phyloP scores from a whole-genome alignment of 768 basidiomycete species.

The Russula ochroleuca region DNA sequence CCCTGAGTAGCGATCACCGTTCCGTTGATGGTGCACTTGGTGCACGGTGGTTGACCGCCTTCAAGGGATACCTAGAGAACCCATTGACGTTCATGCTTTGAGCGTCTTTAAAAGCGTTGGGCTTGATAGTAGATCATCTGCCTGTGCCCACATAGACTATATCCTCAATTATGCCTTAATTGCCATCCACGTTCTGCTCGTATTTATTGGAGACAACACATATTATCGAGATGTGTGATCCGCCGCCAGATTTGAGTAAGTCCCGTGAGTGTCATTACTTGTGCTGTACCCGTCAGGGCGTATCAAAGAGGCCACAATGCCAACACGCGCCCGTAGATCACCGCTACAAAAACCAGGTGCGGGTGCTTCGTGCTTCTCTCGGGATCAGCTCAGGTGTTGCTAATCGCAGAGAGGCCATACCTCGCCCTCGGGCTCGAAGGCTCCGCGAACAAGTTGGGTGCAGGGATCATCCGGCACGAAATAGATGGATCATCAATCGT shows the following conservation, averaged over 20 bases:
- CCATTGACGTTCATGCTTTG: constrained; percentile 95
- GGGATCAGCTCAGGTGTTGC: background rate
- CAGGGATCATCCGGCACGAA: constrained; percentile 83
- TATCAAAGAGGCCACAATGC: constrained; percentile 11
- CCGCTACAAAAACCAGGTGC: constrained; percentile 25
- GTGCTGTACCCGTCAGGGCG: too few relatives aligned
- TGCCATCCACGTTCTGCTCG: constrained; percentile 8
- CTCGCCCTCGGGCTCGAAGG: constrained; percentile 97
- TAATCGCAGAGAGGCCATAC: constrained; percentile 54
- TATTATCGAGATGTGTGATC: background rate
- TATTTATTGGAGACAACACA: background rate
- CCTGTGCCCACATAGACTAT: constrained; percentile 21
- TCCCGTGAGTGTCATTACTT: background rate
- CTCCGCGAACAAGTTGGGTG: constrained; percentile 96
- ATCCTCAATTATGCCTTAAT: constrained; percentile 26
- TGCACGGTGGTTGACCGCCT: constrained; percentile 86
- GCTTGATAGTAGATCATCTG: constrained; percentile 10
- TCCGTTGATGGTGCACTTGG: constrained; percentile 95
- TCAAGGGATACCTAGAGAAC: constrained; percentile 96
- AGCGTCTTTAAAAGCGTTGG: constrained; percentile 29
- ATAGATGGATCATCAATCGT: constrained; percentile 69
- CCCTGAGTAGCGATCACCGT: constrained; percentile 91
- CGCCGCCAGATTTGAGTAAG: background rate
- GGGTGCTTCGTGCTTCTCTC: background rate
- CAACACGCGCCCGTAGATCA: constrained; percentile 20